phyloP scores from a whole-genome alignment of 192 early-diverging fungal genomes.

The Cetraspora pellucida region DNA sequence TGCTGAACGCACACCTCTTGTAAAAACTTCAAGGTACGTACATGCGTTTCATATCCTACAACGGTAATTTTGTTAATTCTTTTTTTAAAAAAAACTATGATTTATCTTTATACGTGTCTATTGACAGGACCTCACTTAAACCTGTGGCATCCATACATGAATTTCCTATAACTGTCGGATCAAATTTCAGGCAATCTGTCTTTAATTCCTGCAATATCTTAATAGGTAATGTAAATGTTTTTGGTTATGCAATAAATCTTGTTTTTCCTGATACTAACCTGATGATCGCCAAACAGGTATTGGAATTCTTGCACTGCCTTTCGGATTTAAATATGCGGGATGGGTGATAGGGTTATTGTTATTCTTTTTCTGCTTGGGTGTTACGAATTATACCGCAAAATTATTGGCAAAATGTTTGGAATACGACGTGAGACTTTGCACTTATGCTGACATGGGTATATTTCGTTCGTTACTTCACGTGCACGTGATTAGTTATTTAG shows the following conservation, averaged over 20 bases:
- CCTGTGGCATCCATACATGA: slow-evolving; percentile 14
- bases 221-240: slow-evolving; percentile 38
- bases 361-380: slow-evolving; percentile 45
- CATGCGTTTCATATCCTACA: neutral
- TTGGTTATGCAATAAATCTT: no score
- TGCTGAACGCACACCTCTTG: neutral
- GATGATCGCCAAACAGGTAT: slow-evolving; percentile 44
- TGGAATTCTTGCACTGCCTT: slow-evolving; percentile 65
- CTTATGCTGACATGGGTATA: slow-evolving; percentile 51
- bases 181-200: slow-evolving; percentile 49
- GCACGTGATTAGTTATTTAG: neutral
- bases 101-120: neutral
- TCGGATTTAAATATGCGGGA: slow-evolving; percentile 59
- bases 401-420: slow-evolving; percentile 56
- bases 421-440: slow-evolving; percentile 37
- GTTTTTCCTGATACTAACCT: no score
- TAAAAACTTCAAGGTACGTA: slow-evolving; percentile 1
- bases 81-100: neutral
- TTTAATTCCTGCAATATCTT: slow-evolving; percentile 67
- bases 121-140: neutral
- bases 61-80: neutral
- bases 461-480: neutral
- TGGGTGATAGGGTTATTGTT: slow-evolving; percentile 61
- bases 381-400: slow-evolving; percentile 64
- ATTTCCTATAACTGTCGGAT: slow-evolving; percentile 18